Percentiles rank a stretch among this genome's conserved stretches.
Conservation (phyloP, 176 grass and related monocot genomes). For the Neostapfia colusana region DNA sequence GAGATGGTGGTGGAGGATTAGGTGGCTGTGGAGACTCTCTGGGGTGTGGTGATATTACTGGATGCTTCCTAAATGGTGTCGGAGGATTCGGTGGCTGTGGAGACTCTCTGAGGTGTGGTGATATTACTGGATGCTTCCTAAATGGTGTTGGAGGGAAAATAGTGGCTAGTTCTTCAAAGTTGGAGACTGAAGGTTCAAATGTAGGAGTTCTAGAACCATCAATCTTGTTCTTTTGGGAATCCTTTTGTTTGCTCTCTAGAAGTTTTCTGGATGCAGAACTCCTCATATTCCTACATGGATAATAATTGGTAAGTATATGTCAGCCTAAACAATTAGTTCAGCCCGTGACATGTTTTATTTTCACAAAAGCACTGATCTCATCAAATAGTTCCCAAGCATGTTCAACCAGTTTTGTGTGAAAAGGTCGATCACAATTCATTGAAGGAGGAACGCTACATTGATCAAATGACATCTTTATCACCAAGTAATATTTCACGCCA, state of each 20-base stretch:
- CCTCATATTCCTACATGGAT: slow-evolving; percentile 1
- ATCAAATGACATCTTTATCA: neutral
- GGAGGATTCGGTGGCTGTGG: neutral
- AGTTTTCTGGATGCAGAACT: slow-evolving; percentile 20
- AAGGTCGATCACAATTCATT: neutral
- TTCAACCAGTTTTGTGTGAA: neutral
- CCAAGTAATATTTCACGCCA: neutral
- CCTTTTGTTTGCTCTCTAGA: slow-evolving; percentile 21
- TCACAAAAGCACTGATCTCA: neutral
- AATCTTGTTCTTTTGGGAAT: neutral
- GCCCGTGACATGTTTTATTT: neutral
- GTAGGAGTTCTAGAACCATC: neutral
- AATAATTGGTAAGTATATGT: slow-evolving; percentile 12
- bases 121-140: neutral
- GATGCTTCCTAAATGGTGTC: neutral
- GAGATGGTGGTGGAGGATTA: neutral
- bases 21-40: neutral
- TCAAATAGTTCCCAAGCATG: neutral
- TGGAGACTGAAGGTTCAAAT: neutral
- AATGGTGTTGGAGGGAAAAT: neutral
- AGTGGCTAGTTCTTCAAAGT: neutral
- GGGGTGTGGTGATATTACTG: neutral
- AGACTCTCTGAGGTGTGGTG: neutral
- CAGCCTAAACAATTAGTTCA: neutral
- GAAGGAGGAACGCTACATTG: neutral